Evolutionary conservation across 1,284 basidiomycete genomes (phyloP), one percentile per base, ranked within the genome.

Genomic region (Cutaneotrichosporon cavernicola): DNA sequence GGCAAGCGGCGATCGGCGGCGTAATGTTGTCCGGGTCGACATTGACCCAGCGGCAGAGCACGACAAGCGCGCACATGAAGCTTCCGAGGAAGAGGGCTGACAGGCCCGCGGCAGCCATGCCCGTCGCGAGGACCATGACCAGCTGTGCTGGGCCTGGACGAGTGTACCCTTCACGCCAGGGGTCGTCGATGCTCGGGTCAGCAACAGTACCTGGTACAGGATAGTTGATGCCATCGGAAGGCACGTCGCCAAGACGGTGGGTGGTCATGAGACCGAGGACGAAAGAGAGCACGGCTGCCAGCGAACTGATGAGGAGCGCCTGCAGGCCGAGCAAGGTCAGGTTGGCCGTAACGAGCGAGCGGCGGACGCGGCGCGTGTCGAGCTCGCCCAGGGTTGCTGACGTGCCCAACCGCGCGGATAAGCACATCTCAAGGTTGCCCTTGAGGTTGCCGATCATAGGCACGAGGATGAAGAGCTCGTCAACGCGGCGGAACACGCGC

Each of bases 11-110:
- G 6, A 98, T 84, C 0, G 96, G 93, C 0, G 95, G 92, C 4
- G 94, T 91, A 69, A 98, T 96, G 77, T 98, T 98, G 76, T 97
- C 92, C 92, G 95, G 96, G 79, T 99, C 90, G 49, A 89, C 85
- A 4, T 88, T 86, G 61, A 86, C 86, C 72, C 84, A 86, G 56
- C 92, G 83, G 75, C 92, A 93, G 2, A 91, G 67, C 22, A 98
- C 85, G 47, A 98, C 87, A 26, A 97, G 84, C 8, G 84, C 82
- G 73, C 90, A 93, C 92, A 98, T 97, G 80, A 98, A 97, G 1
- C 89, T 90, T 2, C 96, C 96, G 1, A 98, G 85, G 3, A 94
- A 75, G 2, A 90, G 81, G 63, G 89, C 89, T 16, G 90, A 91
- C 26, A 93, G 75, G 56, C 89, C 90, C 0, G 95, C 90, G 0